Evolutionary conservation across 2,329 filamentous ascomycete genomes (phyloP), one percentile per base, ranked within the genome.

Genomic region (Aureobasidium sp.): DNA sequence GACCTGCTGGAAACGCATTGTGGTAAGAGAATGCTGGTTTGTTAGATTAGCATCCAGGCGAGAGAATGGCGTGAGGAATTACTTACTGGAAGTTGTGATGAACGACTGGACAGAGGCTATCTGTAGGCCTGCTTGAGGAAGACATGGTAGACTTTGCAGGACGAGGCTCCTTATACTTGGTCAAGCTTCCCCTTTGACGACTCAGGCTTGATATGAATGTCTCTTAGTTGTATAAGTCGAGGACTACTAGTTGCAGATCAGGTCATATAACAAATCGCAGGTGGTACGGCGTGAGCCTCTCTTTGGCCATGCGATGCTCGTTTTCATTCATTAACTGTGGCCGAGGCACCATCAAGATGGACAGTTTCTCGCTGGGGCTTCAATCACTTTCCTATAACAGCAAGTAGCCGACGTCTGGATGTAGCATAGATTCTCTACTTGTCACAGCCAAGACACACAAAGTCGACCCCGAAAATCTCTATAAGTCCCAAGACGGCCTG

Each of bases 101-200:
- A 63, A 63, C 37, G 62, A 63, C 40, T 42, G 62, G 31, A 62
- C 59, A 63, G 52, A 63, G 62, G 62, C 62, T 58, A 59, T 37
- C 22, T n/a, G 44, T 31, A 39, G 29, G 59, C 59, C 58, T 52
- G 50, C 58, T 63, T 63, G 62, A 53, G 37, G 22, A 33, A 62
- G 37, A 47, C 62, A 63, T 61, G 17, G 44, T 40, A 53, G 45
- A 48, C 62, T 53, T 53, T 58, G 37, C 62, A 58, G 29, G 58
- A 48, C 52, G 45, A 33, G 45, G 17, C 15, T 31, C 31, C 33
- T 61, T 63, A 61, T 62, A 63, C 27, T 44, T 63, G 27, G 42
- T 58, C 58, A 63, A 58, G 45, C 52, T 58, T 15, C 59, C 59
- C 58, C 61, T 58, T 62, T 48, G 8, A 63, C 35, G 45, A 44